Evolutionary conservation across 371 early-diverging fungal species (phyloP).

Genomic region (Coemansia sp.): DNA sequence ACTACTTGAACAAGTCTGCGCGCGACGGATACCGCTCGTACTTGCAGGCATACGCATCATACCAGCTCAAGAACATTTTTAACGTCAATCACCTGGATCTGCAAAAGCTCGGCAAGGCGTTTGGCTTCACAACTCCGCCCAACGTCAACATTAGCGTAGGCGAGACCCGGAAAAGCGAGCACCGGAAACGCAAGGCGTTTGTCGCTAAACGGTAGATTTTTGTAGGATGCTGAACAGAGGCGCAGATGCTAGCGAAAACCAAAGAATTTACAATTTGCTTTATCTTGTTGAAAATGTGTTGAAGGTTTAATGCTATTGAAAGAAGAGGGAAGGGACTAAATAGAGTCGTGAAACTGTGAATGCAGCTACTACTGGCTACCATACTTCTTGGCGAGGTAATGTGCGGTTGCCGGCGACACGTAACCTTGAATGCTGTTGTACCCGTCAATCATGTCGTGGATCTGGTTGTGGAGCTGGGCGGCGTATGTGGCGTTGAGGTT

Average conservation of each 20-base stretch:
- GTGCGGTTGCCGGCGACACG: constrained; percentile 39
- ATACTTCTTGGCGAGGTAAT: constrained; percentile 46
- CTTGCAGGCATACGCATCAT: constrained; percentile 96
- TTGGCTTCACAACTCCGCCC: constrained; percentile 95
- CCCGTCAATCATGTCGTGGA: constrained; percentile 47
- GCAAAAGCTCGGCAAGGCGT: constrained; percentile 88
- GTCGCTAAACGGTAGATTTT: constrained; percentile 11
- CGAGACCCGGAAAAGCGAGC: constrained; percentile 46
- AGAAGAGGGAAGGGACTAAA: not conserved
- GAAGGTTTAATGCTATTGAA: not conserved
- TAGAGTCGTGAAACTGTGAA: not conserved
- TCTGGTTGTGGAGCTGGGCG: constrained; percentile 33
- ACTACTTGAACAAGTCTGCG: constrained; percentile 98
- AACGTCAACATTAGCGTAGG: constrained; percentile 87
- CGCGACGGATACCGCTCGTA: constrained; percentile 96
- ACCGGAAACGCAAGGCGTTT: constrained; percentile 49
- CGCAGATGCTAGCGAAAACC: too few relatives aligned
- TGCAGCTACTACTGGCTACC: constrained; percentile 13
- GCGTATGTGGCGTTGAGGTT: constrained; percentile 51
- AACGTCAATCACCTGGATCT: constrained; percentile 91
- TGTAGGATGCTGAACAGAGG: too few relatives aligned
- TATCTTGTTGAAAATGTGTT: not conserved
- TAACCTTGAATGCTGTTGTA: constrained; percentile 44
- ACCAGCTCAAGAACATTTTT: constrained; percentile 94
- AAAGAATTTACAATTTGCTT: not conserved